Conservation (phyloP, 768 basidiomycete species). For the Serpula lacrymans region DNA sequence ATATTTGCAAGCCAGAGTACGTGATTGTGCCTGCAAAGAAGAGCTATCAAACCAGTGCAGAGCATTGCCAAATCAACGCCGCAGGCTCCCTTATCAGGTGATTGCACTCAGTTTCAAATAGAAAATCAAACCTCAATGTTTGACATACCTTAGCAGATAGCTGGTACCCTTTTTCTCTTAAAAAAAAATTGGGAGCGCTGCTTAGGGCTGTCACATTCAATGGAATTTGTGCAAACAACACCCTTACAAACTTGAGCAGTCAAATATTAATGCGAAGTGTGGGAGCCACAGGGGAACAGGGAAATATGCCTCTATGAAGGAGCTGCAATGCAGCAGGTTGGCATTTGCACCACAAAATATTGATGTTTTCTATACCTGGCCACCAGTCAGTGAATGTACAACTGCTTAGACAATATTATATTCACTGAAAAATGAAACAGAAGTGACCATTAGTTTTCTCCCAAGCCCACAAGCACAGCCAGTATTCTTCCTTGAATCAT, state of each 20-base stretch:
- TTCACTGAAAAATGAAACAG: too few species aligned
- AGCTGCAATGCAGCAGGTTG: constrained; percentile 19
- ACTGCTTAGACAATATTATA: too few species aligned
- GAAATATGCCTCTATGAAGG: constrained; percentile 21
- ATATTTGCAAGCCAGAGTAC: too few species aligned
- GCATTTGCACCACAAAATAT: constrained; percentile 10
- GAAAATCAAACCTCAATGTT: too few species aligned
- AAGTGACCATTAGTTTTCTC: too few species aligned
- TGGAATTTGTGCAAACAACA: constrained; percentile 21
- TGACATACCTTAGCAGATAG: constrained; percentile 13
- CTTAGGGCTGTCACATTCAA: constrained; percentile 27
- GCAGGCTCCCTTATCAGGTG: constrained; percentile 20
- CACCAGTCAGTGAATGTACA: too few species aligned
- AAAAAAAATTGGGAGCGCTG: constrained; percentile 22
- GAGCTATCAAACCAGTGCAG: constrained; percentile 24
- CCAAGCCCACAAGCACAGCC: too few species aligned
- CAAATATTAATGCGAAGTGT: constrained; percentile 29
- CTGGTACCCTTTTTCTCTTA: constrained; percentile 16
- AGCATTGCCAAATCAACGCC: constrained; percentile 19
- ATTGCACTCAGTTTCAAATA: too few species aligned
- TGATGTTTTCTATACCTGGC: constrained; percentile 7
- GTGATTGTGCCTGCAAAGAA: constrained; percentile 19
- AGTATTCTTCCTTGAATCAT: too few species aligned
- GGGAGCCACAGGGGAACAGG: constrained; percentile 25
- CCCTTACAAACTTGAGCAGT: constrained; percentile 24